A percentile compares a stretch with the other conserved stretches of the same genome.
Evolutionary conservation across 257 asterid genomes (phyloP).

Genomic region (Prunella vulgaris): DNA sequence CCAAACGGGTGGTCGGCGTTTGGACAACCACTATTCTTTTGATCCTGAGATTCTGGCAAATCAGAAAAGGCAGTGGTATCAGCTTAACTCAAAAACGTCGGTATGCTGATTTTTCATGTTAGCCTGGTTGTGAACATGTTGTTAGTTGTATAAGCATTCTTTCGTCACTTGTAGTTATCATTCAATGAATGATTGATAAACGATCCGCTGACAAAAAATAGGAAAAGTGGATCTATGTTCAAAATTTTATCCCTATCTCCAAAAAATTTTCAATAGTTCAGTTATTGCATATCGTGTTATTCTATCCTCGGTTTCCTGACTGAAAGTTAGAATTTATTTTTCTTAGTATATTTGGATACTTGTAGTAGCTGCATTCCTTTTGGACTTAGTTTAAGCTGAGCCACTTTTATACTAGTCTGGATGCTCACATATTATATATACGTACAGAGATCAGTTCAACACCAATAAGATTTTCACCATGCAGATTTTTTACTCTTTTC

Average conservation of each 20-base stretch:
- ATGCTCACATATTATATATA: background rate
- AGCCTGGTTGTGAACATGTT: constrained; percentile 9
- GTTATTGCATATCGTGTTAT: background rate
- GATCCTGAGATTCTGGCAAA: constrained; percentile 91
- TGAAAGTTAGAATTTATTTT: background rate
- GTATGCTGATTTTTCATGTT: constrained; percentile 36
- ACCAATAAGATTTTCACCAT: background rate
- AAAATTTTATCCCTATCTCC: background rate
- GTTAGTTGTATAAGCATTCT: no score
- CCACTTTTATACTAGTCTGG: background rate
- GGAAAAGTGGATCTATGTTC: no score
- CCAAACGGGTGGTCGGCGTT: constrained; percentile 48
- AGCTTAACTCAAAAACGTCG: constrained; percentile 62
- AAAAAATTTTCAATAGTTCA: background rate
- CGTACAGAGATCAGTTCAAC: background rate
- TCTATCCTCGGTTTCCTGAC: background rate
- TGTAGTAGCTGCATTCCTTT: background rate
- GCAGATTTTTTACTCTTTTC: constrained; percentile 3
- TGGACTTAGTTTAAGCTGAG: constrained; percentile 1
- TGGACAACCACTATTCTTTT: constrained; percentile 38
- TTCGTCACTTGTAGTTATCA: background rate
- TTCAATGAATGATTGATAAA: no score
- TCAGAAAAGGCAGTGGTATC: constrained; percentile 95
- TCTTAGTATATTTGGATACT: background rate
- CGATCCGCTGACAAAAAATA: no score